A percentile compares a stretch with the other conserved stretches of the same genome.
Evolutionary conservation across 2,329 filamentous ascomycete genomes (phyloP).

Genomic region (Hypocrella siamensis): DNA sequence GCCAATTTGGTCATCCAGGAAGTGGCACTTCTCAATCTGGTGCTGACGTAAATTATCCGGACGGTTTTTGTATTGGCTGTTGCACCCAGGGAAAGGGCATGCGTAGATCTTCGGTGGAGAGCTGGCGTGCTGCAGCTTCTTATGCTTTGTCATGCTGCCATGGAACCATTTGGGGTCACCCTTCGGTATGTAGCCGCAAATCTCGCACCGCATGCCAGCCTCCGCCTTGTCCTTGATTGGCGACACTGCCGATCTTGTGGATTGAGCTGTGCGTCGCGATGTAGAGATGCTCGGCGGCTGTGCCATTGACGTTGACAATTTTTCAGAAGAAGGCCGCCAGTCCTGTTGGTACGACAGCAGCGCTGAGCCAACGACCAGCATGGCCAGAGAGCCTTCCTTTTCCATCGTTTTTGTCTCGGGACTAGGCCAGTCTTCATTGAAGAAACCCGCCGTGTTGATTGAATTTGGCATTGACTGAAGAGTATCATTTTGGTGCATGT

Average conservation of each 20-base stretch:
- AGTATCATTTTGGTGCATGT: too few relatives aligned
- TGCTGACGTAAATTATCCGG: conserved; percentile 40
- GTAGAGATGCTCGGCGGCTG: neutral
- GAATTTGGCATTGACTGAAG: too few relatives aligned
- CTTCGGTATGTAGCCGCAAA: conserved; percentile 39
- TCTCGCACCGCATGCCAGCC: conserved; percentile 29
- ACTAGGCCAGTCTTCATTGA: too few relatives aligned
- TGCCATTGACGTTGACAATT: neutral
- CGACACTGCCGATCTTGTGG: neutral
- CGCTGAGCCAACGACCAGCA: neutral
- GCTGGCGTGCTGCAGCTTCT: conserved; percentile 34
- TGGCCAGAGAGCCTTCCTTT: too few relatives aligned
- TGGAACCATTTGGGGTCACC: conserved; percentile 43
- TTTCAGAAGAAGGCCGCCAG: neutral
- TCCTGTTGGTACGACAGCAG: neutral
- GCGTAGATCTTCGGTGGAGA: conserved; percentile 33
- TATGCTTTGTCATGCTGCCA: conserved; percentile 43
- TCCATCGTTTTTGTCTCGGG: too few relatives aligned
- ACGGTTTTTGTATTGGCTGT: conserved; percentile 38
- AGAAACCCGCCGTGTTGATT: too few relatives aligned
- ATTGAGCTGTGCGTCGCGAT: neutral
- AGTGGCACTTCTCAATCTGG: conserved; percentile 39
- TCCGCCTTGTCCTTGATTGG: conserved; percentile 15
- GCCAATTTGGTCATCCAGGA: conserved; percentile 26
- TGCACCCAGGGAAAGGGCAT: conserved; percentile 37